Conservation (phyloP, 345 rosid species). For the Camelina neglecta region DNA sequence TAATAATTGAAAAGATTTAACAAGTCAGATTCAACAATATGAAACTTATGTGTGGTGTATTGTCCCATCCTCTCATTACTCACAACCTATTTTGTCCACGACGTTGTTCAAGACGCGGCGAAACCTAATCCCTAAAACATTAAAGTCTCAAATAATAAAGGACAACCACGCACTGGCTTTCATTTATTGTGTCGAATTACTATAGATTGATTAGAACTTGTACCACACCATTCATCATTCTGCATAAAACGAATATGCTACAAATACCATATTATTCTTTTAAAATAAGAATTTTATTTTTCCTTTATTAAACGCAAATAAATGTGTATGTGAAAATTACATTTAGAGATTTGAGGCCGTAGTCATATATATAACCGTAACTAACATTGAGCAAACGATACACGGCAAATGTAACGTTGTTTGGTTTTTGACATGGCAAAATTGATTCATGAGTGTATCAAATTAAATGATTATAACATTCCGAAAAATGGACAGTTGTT, state of each 20-base stretch:
- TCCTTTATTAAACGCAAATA: too few species aligned
- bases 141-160: not conserved
- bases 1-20: slow-evolving; percentile 10
- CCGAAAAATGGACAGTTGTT: not conserved
- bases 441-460: not conserved
- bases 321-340: too few species aligned
- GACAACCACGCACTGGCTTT: not conserved
- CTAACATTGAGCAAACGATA: not conserved
- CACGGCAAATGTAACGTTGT: not conserved
- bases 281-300: too few species aligned
- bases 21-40: slow-evolving; percentile 24
- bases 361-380: not conserved
- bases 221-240: not conserved
- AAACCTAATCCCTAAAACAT: not conserved
- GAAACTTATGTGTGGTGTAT: not conserved
- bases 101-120: slow-evolving; percentile 22
- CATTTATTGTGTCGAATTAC: not conserved
- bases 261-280: too few species aligned
- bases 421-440: not conserved
- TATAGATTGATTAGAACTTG: not conserved
- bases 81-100: slow-evolving; percentile 11
- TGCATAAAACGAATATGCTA: not conserved
- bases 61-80: slow-evolving; percentile 26
- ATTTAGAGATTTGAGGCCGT: not conserved
- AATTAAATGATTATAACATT: not conserved